Evolutionary conservation across 148 eudicot genomes (phyloP).

Genomic region (Vaccinium darrowii): DNA sequence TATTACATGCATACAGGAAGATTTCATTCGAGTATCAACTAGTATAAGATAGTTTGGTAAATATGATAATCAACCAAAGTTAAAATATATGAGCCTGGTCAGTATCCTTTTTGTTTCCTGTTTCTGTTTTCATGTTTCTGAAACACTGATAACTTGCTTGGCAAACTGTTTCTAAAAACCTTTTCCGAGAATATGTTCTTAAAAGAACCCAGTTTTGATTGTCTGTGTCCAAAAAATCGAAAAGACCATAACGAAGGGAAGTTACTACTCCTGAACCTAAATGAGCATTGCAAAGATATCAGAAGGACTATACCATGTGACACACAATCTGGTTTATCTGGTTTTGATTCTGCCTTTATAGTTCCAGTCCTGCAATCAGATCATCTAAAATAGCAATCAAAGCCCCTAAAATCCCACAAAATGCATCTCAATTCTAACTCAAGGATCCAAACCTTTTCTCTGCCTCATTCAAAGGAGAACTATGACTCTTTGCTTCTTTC

Average conservation of each 20-base stretch:
- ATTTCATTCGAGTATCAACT: neutral
- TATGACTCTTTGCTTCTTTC: slow-evolving; percentile 36
- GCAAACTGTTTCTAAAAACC: neutral
- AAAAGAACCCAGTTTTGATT: neutral
- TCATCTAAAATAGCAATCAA: neutral
- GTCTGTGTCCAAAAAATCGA: neutral
- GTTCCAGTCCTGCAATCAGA: slow-evolving; percentile 11
- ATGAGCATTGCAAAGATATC: neutral
- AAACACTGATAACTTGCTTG: neutral
- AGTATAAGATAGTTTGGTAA: neutral
- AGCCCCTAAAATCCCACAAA: neutral
- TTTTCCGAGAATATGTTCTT: neutral
- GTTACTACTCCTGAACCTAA: neutral
- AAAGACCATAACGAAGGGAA: neutral
- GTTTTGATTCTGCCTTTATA: neutral
- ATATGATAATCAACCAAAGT: neutral
- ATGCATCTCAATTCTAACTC: neutral
- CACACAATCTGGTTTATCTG: neutral
- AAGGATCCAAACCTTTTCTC: slow-evolving; percentile 12
- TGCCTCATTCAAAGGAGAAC: neutral
- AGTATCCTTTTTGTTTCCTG: neutral
- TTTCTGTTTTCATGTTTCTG: neutral
- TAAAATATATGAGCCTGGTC: neutral
- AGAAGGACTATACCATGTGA: slow-evolving; percentile 7
- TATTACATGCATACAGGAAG: neutral